Percentiles rank a stretch among this genome's conserved stretches.
phyloP scores from a whole-genome alignment of 139 green algal genomes.

The Chlamydomonas eustigma region DNA sequence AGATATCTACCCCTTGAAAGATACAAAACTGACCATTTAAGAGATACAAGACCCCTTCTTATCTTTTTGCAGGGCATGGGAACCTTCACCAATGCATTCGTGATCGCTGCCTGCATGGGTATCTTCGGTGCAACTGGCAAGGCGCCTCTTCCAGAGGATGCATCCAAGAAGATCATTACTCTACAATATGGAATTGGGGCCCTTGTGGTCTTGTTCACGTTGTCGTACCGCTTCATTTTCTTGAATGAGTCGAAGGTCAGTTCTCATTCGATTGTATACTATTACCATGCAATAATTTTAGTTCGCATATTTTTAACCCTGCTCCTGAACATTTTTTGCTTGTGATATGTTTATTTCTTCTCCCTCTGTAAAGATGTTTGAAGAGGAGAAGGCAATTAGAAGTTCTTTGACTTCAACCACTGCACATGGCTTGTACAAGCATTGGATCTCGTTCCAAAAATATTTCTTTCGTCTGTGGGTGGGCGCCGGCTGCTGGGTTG shows the following conservation, averaged over 20 bases:
- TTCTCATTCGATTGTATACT: no score
- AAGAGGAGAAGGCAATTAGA: conserved; percentile 11
- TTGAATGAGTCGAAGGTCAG: conserved; percentile 20
- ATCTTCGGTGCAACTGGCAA: conserved; percentile 28
- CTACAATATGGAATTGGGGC: conserved; percentile 23
- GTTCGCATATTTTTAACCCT: no score
- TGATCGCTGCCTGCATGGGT: conserved; percentile 37
- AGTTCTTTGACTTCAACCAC: not conserved
- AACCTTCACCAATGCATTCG: conserved; percentile 42
- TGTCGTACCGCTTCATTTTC: conserved; percentile 15
- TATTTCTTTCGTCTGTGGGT: conserved; percentile 17
- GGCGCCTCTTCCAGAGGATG: not conserved
- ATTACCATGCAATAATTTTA: no score
- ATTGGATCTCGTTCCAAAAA: not conserved
- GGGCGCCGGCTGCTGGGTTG: conserved; percentile 8
- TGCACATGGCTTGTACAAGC: not conserved
- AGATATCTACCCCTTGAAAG: no score
- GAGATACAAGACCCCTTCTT: no score
- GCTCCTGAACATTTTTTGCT: no score
- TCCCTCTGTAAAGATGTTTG: conserved; percentile 15
- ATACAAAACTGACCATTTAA: no score
- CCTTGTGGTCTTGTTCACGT: conserved; percentile 12
- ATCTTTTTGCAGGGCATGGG: conserved; percentile 37
- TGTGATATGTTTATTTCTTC: no score
- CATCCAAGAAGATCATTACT: conserved; percentile 1